Evolutionary conservation across 306 rosid species (phyloP).

Genomic region (Sindora glabra): DNA sequence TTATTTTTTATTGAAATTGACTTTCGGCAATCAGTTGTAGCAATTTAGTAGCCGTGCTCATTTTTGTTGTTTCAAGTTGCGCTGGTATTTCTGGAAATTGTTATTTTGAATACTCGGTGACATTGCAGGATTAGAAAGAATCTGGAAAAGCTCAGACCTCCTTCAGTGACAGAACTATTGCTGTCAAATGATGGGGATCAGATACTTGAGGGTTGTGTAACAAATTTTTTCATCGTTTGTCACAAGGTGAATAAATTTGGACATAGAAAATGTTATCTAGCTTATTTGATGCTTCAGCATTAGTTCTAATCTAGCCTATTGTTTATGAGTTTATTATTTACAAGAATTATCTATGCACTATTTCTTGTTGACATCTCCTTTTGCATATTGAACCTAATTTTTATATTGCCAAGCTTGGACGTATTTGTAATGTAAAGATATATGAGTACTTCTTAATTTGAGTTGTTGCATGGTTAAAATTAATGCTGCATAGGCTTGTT

Average conservation of each 20-base stretch:
- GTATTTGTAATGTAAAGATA: not conserved
- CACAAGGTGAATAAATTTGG: slow-evolving; percentile 43
- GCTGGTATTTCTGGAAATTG: slow-evolving; percentile 1
- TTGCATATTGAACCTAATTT: not conserved
- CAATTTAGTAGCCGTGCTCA: not conserved
- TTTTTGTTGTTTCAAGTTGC: slow-evolving; percentile 1
- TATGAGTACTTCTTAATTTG: not conserved
- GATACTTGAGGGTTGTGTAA: slow-evolving; percentile 78
- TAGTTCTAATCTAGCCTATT: not conserved
- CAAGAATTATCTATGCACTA: not conserved
- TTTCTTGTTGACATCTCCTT: too few relatives aligned
- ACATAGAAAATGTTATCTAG: not conserved
- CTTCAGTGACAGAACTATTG: slow-evolving; percentile 71
- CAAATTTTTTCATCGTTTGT: slow-evolving; percentile 74
- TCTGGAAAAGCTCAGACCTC: slow-evolving; percentile 79
- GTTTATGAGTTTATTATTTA: not conserved
- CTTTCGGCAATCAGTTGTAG: not conserved
- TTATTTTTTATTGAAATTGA: not conserved
- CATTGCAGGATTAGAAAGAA: slow-evolving; percentile 61
- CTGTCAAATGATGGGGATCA: slow-evolving; percentile 71
- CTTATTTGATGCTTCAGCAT: not conserved
- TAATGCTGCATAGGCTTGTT: not conserved
- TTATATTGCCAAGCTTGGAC: not conserved
- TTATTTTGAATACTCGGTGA: not conserved
- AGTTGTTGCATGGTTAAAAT: slow-evolving; percentile 7